Evolutionary conservation across 1,284 basidiomycete genomes (phyloP).

Genomic region (Polyporus tsugae): DNA sequence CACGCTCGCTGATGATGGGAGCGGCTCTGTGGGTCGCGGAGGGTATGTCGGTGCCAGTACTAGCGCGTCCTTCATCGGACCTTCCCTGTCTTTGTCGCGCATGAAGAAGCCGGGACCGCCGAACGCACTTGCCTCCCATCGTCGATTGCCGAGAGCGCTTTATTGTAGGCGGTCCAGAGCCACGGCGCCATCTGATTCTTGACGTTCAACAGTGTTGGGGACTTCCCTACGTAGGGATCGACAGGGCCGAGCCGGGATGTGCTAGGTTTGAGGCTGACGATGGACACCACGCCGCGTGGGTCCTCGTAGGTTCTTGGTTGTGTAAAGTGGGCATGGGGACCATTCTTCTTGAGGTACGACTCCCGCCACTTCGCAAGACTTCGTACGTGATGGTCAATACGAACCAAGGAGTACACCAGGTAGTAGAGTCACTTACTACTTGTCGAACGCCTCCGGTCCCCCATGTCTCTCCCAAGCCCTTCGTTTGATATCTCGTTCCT

Average conservation of each 20-base stretch:
- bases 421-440: background rate
- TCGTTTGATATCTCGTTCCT: background rate
- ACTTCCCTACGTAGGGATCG: background rate
- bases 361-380: background rate
- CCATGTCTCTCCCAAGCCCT: background rate
- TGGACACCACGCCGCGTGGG: background rate
- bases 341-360: background rate
- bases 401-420: background rate
- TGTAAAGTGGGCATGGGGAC: background rate
- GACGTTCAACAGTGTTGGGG: background rate
- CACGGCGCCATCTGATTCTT: background rate
- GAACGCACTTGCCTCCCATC: background rate
- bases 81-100: background rate
- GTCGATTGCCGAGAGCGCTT: background rate
- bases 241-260: too few species aligned
- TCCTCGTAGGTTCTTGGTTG: background rate
- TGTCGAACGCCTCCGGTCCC: background rate
- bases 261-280: background rate
- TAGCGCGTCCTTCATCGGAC: background rate
- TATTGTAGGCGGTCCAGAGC: background rate
- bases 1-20: background rate
- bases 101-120: background rate
- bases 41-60: background rate
- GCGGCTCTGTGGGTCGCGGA: background rate
- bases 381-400: background rate